Evolutionary conservation across 257 asterid species (phyloP).

Genomic region (Salvia miltiorrhiza): DNA sequence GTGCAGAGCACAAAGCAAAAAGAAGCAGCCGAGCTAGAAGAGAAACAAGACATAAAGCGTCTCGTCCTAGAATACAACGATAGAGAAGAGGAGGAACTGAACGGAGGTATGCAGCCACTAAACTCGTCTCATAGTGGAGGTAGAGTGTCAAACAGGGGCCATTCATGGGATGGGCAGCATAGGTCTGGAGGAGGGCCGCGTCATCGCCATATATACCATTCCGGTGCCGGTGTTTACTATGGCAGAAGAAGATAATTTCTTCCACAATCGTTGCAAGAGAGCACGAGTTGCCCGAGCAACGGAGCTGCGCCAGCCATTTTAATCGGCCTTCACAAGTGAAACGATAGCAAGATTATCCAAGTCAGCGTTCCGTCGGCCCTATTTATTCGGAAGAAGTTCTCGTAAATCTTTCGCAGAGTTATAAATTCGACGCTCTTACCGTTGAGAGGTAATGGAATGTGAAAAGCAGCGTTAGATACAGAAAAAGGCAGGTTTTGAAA

Average conservation of each 20-base stretch:
- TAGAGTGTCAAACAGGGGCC: slow-evolving; percentile 58
- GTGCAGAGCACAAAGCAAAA: slow-evolving; percentile 94
- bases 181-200: slow-evolving; percentile 65
- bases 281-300: background rate
- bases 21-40: slow-evolving; percentile 99
- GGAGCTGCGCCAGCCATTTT: background rate
- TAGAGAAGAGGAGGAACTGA: slow-evolving; percentile 93
- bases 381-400: background rate
- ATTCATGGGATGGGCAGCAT: slow-evolving; percentile 68
- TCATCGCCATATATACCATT: slow-evolving; percentile 59
- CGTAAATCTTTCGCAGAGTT: background rate
- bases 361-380: background rate
- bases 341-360: background rate
- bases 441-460: slow-evolving; percentile 11
- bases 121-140: slow-evolving; percentile 68
- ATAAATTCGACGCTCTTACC: background rate
- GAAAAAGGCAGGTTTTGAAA: slow-evolving; percentile 7
- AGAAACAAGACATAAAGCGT: slow-evolving; percentile 92
- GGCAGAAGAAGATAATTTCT: slow-evolving; percentile 65
- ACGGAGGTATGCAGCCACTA: slow-evolving; percentile 59
- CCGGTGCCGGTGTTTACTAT: slow-evolving; percentile 83
- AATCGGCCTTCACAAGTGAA: background rate
- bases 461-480: background rate
- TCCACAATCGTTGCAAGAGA: background rate
- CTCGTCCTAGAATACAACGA: slow-evolving; percentile 90